Percentiles rank a stretch among this genome's conserved stretches.
phyloP scores from a whole-genome alignment of 306 rosid genomes.

The Prunus mume region DNA sequence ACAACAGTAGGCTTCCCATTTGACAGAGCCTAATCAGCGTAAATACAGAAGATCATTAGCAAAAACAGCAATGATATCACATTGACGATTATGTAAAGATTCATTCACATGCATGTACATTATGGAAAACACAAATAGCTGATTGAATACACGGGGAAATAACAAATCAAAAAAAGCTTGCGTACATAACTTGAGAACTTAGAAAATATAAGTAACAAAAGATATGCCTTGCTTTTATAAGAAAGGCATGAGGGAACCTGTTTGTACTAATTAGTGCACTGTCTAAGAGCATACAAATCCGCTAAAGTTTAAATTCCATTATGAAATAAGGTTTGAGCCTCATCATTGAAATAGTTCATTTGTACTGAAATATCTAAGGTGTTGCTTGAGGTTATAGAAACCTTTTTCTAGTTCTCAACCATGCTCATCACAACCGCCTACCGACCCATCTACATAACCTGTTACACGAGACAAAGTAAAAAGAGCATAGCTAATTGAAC shows the following conservation, averaged over 20 bases:
- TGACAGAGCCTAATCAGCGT: slow-evolving; percentile 67
- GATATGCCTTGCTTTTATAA: not conserved
- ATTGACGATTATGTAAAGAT: not conserved
- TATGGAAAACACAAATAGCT: not conserved
- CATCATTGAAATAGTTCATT: not conserved
- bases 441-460: not conserved
- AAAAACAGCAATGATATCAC: slow-evolving; percentile 1
- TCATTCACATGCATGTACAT: not conserved
- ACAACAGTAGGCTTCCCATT: slow-evolving; percentile 97
- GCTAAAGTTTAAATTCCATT: not conserved
- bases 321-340: not conserved
- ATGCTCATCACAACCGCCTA: slow-evolving; percentile 1
- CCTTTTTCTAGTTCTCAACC: not conserved
- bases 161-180: not conserved
- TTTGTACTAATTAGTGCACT: not conserved
- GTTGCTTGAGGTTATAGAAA: not conserved
- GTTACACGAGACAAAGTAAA: not conserved
- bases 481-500: not conserved
- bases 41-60: slow-evolving; percentile 8
- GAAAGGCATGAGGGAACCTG: not conserved
- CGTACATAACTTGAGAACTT: not conserved
- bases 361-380: not conserved
- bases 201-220: not conserved
- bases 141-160: not conserved
- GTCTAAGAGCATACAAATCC: not conserved